Base-by-base conservation (phyloP, 2,329 filamentous ascomycete genomes). In the Stachybotrys chlorohalonatus region DNA sequence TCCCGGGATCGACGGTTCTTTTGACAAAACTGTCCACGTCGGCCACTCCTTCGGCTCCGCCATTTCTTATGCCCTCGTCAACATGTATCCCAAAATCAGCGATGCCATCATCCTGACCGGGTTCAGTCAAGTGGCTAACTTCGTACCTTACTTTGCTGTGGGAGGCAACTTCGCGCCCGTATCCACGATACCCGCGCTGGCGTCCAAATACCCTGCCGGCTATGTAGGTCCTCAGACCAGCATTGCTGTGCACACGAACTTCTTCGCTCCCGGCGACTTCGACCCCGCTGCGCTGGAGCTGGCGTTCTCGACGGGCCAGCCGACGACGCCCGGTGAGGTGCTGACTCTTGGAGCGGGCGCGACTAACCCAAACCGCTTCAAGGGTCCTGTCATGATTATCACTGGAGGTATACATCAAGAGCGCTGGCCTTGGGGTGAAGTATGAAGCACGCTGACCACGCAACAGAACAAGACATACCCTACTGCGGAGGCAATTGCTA, bases 41-140 rank as follows among this genome's bases (percentile, higher is more conserved):
- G 84, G 84, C 11, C 83, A 87, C 70, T 83, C 79, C 0, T 87
- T 84, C 60, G 84, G 84, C 36, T 83, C 82, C 0, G 68, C 76
- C 6, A 79, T 82, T 60, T 79, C 76, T 2, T 84, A 82, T 66
- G 74, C 69, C 51, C 71, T 87, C 17, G 76, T 79, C 7, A 73
- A 74, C 50, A 64, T 70, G 55, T 71, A 82, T 60, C 81, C 82
- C 1, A 63, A 73, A 53, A 69, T 80, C 55, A 81, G 78, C 45
- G 77, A 86, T 57, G 81, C 76, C 46, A 72, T 86, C 47, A 68
- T 84, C 52, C 72, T 87, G 7, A 85, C 83, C 1, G 84, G 84
- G 1, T 87, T 81, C 68, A 75, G 76, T 15, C 73, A 75, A 47
- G 76, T 77, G 9, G 56, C 65, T 9, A 63, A 69, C 15, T 85